A percentile compares a stretch with the other conserved stretches of the same genome.
Evolutionary conservation across 2,329 filamentous ascomycete genomes (phyloP).

Genomic region (Nemania sp.): DNA sequence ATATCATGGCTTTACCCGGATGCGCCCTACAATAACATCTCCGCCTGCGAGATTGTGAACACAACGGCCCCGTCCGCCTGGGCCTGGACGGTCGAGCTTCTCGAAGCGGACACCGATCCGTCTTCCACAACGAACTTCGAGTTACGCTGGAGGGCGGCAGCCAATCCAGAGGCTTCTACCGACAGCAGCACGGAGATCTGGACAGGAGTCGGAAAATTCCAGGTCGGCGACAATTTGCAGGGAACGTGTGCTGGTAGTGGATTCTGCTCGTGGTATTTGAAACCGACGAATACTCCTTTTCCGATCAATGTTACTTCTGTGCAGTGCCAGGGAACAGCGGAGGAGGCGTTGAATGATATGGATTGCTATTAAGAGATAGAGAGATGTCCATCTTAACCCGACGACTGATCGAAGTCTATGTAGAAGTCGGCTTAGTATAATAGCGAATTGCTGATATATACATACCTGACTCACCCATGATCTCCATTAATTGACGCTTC

Average conservation of each 20-base stretch:
- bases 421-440: neutral
- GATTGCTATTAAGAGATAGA: conserved; percentile 13
- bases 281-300: conserved; percentile 39
- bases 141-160: conserved; percentile 42
- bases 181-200: conserved; percentile 34
- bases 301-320: conserved; percentile 16
- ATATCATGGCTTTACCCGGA: conserved; percentile 41
- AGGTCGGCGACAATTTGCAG: conserved; percentile 37
- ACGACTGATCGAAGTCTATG: neutral
- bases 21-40: conserved; percentile 37
- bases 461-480: neutral
- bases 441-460: neutral
- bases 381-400: neutral
- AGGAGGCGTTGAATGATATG: conserved; percentile 29
- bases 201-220: conserved; percentile 44
- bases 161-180: conserved; percentile 30
- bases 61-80: conserved; percentile 22
- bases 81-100: conserved; percentile 48
- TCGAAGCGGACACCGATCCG: conserved; percentile 33
- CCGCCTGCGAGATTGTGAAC: conserved; percentile 38
- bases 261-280: conserved; percentile 33
- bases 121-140: conserved; percentile 44
- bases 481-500: neutral
- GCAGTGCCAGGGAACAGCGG: conserved; percentile 20
- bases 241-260: conserved; percentile 43